A percentile compares a stretch with the other conserved stretches of the same genome.
Evolutionary conservation across 2,329 filamentous ascomycete genomes (phyloP).

Genomic region (Sarocladium brachiariae): DNA sequence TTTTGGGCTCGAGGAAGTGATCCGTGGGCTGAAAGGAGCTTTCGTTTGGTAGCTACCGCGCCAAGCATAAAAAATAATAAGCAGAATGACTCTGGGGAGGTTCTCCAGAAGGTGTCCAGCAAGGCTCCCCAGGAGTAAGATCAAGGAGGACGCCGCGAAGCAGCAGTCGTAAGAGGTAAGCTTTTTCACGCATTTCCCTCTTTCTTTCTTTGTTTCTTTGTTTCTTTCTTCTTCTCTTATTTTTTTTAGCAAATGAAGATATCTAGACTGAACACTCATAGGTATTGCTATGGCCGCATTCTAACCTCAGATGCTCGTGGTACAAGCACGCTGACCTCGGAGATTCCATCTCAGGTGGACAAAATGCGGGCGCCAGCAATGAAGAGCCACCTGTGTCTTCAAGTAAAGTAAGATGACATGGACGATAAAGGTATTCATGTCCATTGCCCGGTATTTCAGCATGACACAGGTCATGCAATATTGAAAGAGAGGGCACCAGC

Average conservation of each 20-base stretch:
- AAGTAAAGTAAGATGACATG: not conserved
- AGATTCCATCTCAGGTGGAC: slow-evolving; percentile 10
- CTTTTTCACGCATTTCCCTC: too few species aligned
- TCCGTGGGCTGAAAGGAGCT: too few species aligned
- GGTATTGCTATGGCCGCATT: slow-evolving; percentile 8
- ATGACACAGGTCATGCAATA: too few species aligned
- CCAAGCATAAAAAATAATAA: slow-evolving; percentile 11
- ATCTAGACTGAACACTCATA: too few species aligned
- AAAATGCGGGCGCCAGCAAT: slow-evolving; percentile 2
- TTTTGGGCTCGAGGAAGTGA: too few species aligned
- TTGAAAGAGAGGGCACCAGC: too few species aligned
- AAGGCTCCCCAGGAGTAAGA: slow-evolving; percentile 1
- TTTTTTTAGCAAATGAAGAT: too few species aligned
- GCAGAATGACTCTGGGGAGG: slow-evolving; percentile 9
- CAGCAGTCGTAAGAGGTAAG: slow-evolving; percentile 6
- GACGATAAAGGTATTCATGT: not conserved
- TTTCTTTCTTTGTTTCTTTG: too few species aligned
- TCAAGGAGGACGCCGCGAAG: slow-evolving; percentile 7
- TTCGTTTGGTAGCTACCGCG: slow-evolving; percentile 4
- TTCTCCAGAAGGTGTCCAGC: not conserved
- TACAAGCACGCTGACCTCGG: not conserved
- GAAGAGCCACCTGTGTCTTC: not conserved
- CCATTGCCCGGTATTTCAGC: not conserved
- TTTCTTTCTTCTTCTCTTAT: too few species aligned
- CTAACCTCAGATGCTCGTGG: slow-evolving; percentile 5